Percentiles rank a stretch among this genome's conserved stretches.
phyloP scores from a whole-genome alignment of 208 protist species.

The Herpetomonas samuelpessoai region DNA sequence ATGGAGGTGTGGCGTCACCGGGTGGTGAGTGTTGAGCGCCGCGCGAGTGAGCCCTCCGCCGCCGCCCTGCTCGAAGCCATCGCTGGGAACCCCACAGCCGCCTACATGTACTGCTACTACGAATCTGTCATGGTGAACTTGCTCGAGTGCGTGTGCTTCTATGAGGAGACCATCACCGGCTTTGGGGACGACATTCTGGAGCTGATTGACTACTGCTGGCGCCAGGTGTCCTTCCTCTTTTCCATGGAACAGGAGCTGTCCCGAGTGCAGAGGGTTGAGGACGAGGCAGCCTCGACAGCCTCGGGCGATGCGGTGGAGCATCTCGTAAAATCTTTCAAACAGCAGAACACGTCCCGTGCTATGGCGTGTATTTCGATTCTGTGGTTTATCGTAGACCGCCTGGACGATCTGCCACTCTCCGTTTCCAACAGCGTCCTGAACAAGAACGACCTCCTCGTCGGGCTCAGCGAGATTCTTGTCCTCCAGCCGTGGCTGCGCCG shows the following conservation, averaged over 20 bases:
- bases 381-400: conserved; percentile 88
- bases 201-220: conserved; percentile 90
- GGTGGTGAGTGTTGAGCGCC: conserved; percentile 33
- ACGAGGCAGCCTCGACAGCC: conserved; percentile 1
- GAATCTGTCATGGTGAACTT: conserved; percentile 87
- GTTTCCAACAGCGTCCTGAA: conserved; percentile 68
- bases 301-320: conserved; percentile 17
- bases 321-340: conserved; percentile 41
- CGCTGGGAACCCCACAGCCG: conserved; percentile 54
- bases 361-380: conserved; percentile 83
- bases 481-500: conserved; percentile 83
- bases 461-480: conserved; percentile 73
- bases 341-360: conserved; percentile 47
- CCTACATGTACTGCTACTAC: conserved; percentile 85
- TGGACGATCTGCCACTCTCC: conserved; percentile 66
- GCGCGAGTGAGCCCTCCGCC: too few species aligned
- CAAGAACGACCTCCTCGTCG: conserved; percentile 86
- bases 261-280: neutral
- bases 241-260: conserved; percentile 36
- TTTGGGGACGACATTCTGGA: conserved; percentile 86
- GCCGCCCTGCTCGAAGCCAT: conserved; percentile 33
- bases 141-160: conserved; percentile 84
- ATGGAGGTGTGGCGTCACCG: conserved; percentile 88
- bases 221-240: conserved; percentile 76
- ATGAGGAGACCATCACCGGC: conserved; percentile 76